These are phyloP conservation scores for Candida freyschussii DNA, from an alignment of 1,139 yeast genomes.

Conservation along the genomic window DNA sequence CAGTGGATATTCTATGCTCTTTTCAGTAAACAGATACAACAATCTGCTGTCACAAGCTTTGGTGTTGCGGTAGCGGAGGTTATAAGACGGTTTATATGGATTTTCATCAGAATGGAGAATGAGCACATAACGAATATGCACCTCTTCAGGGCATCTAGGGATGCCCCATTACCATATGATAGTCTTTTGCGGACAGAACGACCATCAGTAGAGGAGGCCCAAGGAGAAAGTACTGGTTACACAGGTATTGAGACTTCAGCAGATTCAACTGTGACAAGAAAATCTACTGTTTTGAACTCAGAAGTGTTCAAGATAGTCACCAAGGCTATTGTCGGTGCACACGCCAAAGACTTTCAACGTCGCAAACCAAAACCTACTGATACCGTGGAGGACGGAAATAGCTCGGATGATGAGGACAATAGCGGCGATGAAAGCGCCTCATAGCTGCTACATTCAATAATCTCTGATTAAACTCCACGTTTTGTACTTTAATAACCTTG, in stretches of 20 bases:
- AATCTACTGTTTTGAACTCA: constrained; percentile 22
- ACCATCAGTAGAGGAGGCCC: constrained; percentile 12
- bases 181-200: constrained; percentile 27
- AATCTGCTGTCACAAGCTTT: constrained; percentile 87
- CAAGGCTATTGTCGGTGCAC: constrained; percentile 71
- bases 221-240: constrained; percentile 9
- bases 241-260: constrained; percentile 4
- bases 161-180: constrained; percentile 78
- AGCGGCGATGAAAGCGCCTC: constrained; percentile 32
- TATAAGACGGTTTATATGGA: constrained; percentile 80
- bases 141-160: constrained; percentile 80
- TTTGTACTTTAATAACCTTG: constrained; percentile 59
- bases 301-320: constrained; percentile 46
- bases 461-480: too few relatives aligned
- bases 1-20: constrained; percentile 83
- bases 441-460: neutral
- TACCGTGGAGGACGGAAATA: constrained; percentile 29
- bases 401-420: constrained; percentile 30
- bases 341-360: constrained; percentile 80
- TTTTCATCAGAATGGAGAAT: constrained; percentile 87
- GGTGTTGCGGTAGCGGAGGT: constrained; percentile 78
- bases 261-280: constrained; percentile 13
- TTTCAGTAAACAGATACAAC: constrained; percentile 73
- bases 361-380: constrained; percentile 37
- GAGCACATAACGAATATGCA: constrained; percentile 91